These are phyloP conservation scores for Gloeopeniophorella convolvens DNA, from an alignment of 768 basidiomycete genomes.

Conservation along the genomic window DNA sequence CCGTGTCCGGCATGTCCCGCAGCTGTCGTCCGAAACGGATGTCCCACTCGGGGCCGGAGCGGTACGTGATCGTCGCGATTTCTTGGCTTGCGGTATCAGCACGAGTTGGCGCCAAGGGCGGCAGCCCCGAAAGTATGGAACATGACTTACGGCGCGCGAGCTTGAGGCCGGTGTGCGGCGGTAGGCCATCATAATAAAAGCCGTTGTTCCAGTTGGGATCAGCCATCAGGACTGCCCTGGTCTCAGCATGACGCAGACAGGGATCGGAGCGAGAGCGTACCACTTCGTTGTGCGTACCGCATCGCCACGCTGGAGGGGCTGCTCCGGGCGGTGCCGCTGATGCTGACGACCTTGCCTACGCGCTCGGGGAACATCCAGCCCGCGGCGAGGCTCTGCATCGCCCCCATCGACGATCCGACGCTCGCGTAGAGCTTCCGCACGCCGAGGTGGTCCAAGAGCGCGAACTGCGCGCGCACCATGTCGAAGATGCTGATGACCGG, in stretches of 20 bases:
- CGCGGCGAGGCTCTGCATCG: slow-evolving; percentile 95
- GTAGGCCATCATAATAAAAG: slow-evolving; percentile 93
- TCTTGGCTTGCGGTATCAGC: slow-evolving; percentile 41
- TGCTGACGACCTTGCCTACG: slow-evolving; percentile 86
- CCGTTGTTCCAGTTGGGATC: slow-evolving; percentile 99
- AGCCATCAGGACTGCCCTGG: slow-evolving; percentile 85
- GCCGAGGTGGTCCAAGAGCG: slow-evolving; percentile 75
- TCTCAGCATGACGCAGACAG: neutral
- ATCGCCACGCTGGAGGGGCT: slow-evolving; percentile 91
- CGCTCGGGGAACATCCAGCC: slow-evolving; percentile 88
- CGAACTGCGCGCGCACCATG: slow-evolving; percentile 93
- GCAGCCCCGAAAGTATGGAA: slow-evolving; percentile 18
- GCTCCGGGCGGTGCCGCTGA: slow-evolving; percentile 91
- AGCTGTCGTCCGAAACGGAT: slow-evolving; percentile 87
- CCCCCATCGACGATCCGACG: slow-evolving; percentile 96
- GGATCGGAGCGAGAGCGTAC: slow-evolving; percentile 38
- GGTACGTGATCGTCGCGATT: slow-evolving; percentile 98
- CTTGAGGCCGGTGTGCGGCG: slow-evolving; percentile 98
- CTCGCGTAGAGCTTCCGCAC: slow-evolving; percentile 86
- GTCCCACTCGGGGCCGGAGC: slow-evolving; percentile 99
- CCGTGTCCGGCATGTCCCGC: slow-evolving; percentile 30
- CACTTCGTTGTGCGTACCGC: slow-evolving; percentile 94
- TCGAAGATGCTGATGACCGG: slow-evolving; percentile 92
- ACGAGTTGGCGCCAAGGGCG: slow-evolving; percentile 3
- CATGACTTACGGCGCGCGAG: slow-evolving; percentile 76